Evolutionary conservation across 1,284 basidiomycete genomes (phyloP), one percentile per base, ranked within the genome.

Genomic region (Malassezia globosa): DNA sequence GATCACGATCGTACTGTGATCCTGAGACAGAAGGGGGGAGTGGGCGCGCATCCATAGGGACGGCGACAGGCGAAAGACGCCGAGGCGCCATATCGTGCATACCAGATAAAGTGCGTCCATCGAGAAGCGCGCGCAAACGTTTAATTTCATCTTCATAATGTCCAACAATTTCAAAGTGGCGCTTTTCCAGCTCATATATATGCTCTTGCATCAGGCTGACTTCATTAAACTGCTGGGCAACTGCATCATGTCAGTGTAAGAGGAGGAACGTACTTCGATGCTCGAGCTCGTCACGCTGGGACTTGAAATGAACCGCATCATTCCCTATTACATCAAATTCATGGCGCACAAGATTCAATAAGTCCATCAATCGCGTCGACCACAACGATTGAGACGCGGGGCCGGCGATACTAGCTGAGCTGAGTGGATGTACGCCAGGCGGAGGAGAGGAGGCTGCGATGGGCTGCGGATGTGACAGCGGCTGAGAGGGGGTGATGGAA

Each of bases 261-360:
- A 44, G 37, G 23, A 29, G 1, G 14, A 8, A 56, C 79, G 54
- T 60, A 88, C 88, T 78, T 77, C 89, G 87, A 14, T 77, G 77
- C 72, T 95, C 89, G 72, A 83, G 85, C 55, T 95, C 89, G 64
- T 94, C 89, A 48, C 86, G 76, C 74, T 92, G 86, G 27, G 75
- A 77, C 56, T 86, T 81, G 64, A 85, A 77, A 23, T 79, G 67
- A 18, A 74, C 76, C 42, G 84, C 76, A 70, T 94, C 88, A 52
- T 78, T 76, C 13, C 80, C 76, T 52, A 90, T 75, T 43, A 76
- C 75, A 52, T 94, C 89, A 66, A 87, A 90, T 75, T 95, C 90
- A 47, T 82, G 80, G 58, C 83, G 80, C 66, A 94, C 82, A 54
- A 79, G 77, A 45, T 92, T 87, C 59, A 95, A 81, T 27, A 83